These are phyloP conservation scores for Bipolaris cookei DNA, from an alignment of 2,329 filamentous ascomycete species.

Conservation along the genomic window DNA sequence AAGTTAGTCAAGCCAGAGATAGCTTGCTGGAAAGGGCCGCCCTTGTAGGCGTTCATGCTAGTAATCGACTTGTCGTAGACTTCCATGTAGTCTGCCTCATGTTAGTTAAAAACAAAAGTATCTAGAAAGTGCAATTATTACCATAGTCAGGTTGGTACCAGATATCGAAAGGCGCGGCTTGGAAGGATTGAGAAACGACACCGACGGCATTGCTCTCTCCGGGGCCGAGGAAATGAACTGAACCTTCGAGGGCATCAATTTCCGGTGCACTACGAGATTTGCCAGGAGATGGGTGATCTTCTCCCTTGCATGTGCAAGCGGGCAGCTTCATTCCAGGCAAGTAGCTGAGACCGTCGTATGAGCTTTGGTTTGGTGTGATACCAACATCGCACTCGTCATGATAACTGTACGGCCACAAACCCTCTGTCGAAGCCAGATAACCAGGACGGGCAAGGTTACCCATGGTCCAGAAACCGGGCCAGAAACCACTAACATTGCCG, in stretches of 20 bases:
- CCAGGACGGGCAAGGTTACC: constrained; percentile 74
- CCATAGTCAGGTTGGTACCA: constrained; percentile 68
- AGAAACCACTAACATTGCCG: constrained; percentile 72
- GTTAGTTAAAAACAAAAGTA: constrained; percentile 17
- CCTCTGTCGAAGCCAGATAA: constrained; percentile 72
- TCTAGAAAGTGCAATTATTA: constrained; percentile 24
- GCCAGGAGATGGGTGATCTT: constrained; percentile 71
- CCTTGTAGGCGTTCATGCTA: constrained; percentile 61
- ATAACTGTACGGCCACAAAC: constrained; percentile 77
- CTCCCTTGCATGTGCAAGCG: constrained; percentile 68
- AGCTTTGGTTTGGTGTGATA: constrained; percentile 75
- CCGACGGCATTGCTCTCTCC: constrained; percentile 62
- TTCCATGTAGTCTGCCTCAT: constrained; percentile 63
- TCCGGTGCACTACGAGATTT: constrained; percentile 71
- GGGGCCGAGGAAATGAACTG: constrained; percentile 60
- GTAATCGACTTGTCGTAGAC: constrained; percentile 65
- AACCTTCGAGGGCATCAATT: constrained; percentile 76
- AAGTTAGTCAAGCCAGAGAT: constrained; percentile 61
- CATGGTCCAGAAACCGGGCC: constrained; percentile 79
- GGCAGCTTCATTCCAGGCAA: constrained; percentile 74
- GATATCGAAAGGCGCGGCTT: constrained; percentile 72
- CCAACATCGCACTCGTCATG: constrained; percentile 71
- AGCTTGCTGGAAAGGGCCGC: constrained; percentile 63
- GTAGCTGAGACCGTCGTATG: constrained; percentile 68
- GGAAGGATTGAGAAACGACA: constrained; percentile 69